Evolutionary conservation across 768 basidiomycete species (phyloP).

Genomic region (Mycena albidolilacea): DNA sequence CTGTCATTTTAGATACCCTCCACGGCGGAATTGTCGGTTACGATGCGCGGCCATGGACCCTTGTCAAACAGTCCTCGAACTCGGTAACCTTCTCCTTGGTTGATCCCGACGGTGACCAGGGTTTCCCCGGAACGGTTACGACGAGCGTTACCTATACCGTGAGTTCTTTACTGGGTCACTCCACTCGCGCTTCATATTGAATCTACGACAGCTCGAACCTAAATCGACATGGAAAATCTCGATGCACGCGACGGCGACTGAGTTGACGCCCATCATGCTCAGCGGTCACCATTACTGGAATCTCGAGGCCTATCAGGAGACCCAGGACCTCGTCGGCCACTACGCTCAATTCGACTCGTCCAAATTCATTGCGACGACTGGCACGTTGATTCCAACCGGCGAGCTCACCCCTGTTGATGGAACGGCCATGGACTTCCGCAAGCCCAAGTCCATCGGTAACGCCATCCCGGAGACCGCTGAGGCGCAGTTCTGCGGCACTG

Average conservation of each 20-base stretch:
- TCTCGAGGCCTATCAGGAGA: conserved; percentile 59
- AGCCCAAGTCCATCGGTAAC: conserved; percentile 55
- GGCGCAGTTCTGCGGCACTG: conserved; percentile 56
- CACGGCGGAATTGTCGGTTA: conserved; percentile 65
- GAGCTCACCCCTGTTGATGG: conserved; percentile 51
- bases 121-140: conserved; percentile 62
- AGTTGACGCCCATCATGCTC: conserved; percentile 61
- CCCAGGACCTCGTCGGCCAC: conserved; percentile 56
- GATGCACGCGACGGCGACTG: conserved; percentile 54
- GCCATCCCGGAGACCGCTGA: conserved; percentile 54
- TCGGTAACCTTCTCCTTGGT: conserved; percentile 59
- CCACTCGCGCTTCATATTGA: conserved; percentile 22
- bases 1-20: conserved; percentile 53
- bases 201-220: conserved; percentile 50
- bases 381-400: conserved; percentile 59
- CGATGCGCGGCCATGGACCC: conserved; percentile 59
- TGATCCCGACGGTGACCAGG: conserved; percentile 60
- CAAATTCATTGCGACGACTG: conserved; percentile 56
- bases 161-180: neutral
- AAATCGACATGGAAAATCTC: conserved; percentile 56
- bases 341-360: conserved; percentile 55
- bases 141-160: conserved; percentile 46
- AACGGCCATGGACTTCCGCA: conserved; percentile 60
- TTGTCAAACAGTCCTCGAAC: conserved; percentile 48
- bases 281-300: conserved; percentile 63